Evolutionary conservation across 495 filamentous ascomycete species (phyloP).

Genomic region (Neurospora sp.): DNA sequence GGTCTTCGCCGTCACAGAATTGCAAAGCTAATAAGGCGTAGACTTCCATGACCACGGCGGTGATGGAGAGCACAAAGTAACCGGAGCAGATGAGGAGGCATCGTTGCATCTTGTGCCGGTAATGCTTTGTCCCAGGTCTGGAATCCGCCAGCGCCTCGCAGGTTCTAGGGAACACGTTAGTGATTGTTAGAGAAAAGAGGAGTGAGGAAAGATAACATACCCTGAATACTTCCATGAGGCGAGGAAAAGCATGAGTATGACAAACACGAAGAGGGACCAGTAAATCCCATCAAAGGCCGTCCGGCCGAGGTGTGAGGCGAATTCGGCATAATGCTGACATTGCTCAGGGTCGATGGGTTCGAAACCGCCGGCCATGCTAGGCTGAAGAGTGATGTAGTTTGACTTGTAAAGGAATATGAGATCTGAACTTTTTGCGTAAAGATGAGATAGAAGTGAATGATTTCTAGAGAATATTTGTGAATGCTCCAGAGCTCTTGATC

Average conservation of each 20-base stretch:
- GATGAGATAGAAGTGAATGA: not conserved
- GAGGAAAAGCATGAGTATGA: constrained; percentile 28
- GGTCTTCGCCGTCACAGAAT: constrained; percentile 40
- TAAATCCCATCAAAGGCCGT: constrained; percentile 35
- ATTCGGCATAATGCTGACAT: constrained; percentile 36
- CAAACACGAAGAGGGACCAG: constrained; percentile 33
- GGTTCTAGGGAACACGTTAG: not conserved
- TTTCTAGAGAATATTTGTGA: not conserved
- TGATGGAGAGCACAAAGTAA: constrained; percentile 22
- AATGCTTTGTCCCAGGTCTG: not conserved
- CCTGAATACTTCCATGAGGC: constrained; percentile 31
- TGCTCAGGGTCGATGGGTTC: constrained; percentile 16
- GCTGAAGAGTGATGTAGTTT: not conserved
- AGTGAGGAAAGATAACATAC: constrained; percentile 15
- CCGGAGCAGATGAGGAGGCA: constrained; percentile 25
- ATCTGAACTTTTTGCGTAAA: not conserved
- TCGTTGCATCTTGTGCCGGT: constrained; percentile 13
- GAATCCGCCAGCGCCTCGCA: not conserved
- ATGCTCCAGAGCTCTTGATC: not conserved
- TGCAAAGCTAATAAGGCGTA: constrained; percentile 31
- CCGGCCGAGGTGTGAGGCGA: constrained; percentile 29
- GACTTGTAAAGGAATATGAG: not conserved
- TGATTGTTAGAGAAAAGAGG: not conserved
- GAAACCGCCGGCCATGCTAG: constrained; percentile 29
- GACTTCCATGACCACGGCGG: constrained; percentile 31